Evolutionary conservation across 1,284 basidiomycete species (phyloP).

Genomic region (Ceratobasidium sp.): DNA sequence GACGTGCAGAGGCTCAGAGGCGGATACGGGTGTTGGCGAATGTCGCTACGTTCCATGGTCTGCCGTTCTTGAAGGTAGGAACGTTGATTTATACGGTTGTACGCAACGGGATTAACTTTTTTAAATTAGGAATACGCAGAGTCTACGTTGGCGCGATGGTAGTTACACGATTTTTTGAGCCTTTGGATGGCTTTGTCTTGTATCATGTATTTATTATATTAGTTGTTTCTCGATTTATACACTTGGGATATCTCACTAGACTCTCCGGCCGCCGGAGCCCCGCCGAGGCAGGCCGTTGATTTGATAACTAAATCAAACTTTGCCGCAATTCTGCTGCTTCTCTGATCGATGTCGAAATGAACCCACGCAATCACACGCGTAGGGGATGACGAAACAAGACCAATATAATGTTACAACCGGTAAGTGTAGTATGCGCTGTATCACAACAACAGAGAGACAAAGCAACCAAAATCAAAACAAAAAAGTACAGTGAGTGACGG

Average conservation of each 20-base stretch:
- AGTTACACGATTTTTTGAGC: background rate
- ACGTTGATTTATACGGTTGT: background rate
- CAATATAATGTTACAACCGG: constrained; percentile 20
- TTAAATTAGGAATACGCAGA: constrained; percentile 42
- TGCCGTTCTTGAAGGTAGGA: constrained; percentile 76
- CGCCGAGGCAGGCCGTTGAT: background rate
- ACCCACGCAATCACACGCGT: background rate
- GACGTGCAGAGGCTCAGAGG: constrained; percentile 76
- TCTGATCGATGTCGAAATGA: constrained; percentile 17
- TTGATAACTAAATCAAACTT: background rate
- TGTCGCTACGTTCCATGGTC: constrained; percentile 79
- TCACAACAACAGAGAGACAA: background rate
- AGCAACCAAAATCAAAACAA: background rate
- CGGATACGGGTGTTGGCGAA: constrained; percentile 85
- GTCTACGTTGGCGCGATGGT: constrained; percentile 41
- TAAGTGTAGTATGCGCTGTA: background rate
- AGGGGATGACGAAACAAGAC: background rate
- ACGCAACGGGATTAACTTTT: background rate
- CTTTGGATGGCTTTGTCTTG: background rate
- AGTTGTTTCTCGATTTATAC: background rate
- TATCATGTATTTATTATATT: background rate
- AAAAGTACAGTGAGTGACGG: constrained; percentile 35
- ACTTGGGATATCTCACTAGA: background rate
- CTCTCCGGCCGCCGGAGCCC: too few species aligned
- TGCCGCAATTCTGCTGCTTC: background rate